Evolutionary conservation across 2,329 filamentous ascomycete species (phyloP), one percentile per base, ranked within the genome.

Genomic region (Epichloe gansuensis): DNA sequence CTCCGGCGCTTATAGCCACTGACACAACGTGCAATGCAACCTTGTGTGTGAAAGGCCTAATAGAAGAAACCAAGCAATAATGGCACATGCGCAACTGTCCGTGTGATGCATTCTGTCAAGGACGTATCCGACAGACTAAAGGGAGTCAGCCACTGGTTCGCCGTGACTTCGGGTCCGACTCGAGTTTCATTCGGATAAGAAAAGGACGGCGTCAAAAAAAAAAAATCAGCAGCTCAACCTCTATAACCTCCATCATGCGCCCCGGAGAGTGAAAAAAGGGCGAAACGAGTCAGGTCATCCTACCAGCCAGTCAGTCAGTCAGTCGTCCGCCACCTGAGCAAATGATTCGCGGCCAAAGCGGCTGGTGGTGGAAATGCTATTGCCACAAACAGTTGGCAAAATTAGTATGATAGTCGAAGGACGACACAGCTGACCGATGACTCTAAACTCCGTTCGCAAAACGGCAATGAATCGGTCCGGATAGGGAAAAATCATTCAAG

Each of bases 101-200:
- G 38, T 21, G 36, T 34, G 36, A 47, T 41, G 49, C 11, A 23
- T 47, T 39, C 11, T 40, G 31, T 4, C 23, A 31, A 23, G 12
- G 49, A 23, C 43, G 34, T 41, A 27, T 34, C 41, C 23, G 12
- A 31, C n/a, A 31, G 23, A 17, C 15, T 7, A 17, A 36, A 23
- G 15, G 21, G 35, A 21, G 31, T 11, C 31, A 11, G 31, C 23
- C 40, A 43, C 36, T 40, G 31, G 44, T 27, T 21, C 35, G 43
- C 47, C 51, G 25, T 50, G 47, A 21, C 43, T 50, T 53, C 51
- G 51, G 51, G 31, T 40, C 51, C 51, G 51, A 53, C 36, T 47
- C 36, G 41, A 43, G 42, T 53, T 36, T 36, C 42, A 50, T 46
- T 50, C 51, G 51, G 51, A 49, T 50, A 31, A 38, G 17, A 34